Percentiles rank a stretch among this genome's conserved stretches.
Evolutionary conservation across 2,329 filamentous ascomycete genomes (phyloP).

Genomic region (Fragosphaeria purpurea): DNA sequence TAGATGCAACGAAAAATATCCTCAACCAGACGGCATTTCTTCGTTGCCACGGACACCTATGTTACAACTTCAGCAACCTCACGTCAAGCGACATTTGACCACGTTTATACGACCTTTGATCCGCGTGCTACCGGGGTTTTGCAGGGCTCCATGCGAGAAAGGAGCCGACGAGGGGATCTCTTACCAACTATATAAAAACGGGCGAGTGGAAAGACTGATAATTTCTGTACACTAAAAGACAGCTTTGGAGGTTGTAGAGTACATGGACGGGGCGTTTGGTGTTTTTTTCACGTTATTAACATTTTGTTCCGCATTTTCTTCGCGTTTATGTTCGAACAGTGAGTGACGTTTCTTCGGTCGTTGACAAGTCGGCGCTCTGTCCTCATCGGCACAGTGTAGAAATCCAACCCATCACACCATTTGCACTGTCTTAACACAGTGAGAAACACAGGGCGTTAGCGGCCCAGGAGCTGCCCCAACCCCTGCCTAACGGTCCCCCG

Average conservation of each 20-base stretch:
- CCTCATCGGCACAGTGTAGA: no score
- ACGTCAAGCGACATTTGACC: no score
- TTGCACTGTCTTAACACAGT: no score
- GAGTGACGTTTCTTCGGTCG: not conserved
- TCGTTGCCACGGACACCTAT: no score
- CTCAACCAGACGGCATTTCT: no score
- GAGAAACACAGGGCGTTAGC: no score
- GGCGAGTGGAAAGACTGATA: constrained; percentile 4
- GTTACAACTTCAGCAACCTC: no score
- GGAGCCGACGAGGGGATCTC: not conserved
- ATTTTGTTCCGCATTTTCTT: not conserved
- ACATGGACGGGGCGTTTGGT: constrained; percentile 11
- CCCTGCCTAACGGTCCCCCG: no score
- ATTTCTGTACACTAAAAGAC: constrained; percentile 11
- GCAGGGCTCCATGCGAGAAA: not conserved
- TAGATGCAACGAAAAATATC: no score
- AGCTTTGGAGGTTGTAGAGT: constrained; percentile 12
- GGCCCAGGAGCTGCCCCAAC: no score
- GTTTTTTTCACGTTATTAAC: not conserved
- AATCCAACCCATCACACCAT: no score
- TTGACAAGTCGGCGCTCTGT: not conserved
- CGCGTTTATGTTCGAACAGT: not conserved
- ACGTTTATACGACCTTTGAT: not conserved
- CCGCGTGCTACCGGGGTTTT: constrained; percentile 2
- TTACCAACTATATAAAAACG: not conserved